These are phyloP conservation scores for Priceomyces medius DNA, from an alignment of 805 yeast genomes.

Conservation along the genomic window DNA sequence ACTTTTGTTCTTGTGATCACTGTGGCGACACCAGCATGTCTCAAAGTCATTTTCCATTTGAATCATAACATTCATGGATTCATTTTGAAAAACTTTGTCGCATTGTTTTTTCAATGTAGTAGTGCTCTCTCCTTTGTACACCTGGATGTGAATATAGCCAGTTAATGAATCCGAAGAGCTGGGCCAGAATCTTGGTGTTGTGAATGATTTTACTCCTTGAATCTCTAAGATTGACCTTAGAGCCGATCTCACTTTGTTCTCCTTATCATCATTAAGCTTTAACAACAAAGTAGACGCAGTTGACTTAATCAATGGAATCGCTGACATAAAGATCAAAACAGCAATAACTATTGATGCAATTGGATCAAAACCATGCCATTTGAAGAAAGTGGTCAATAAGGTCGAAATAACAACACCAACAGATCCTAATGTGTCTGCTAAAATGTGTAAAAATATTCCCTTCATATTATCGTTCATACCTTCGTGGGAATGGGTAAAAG, in stretches of 20 bases:
- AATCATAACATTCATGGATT: slow-evolving; percentile 55
- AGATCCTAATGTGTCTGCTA: slow-evolving; percentile 96
- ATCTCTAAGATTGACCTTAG: slow-evolving; percentile 66
- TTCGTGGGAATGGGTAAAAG: slow-evolving; percentile 6
- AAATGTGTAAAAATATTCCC: slow-evolving; percentile 88
- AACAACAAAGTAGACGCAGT: slow-evolving; percentile 74
- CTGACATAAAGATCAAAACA: slow-evolving; percentile 70
- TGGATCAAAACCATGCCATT: slow-evolving; percentile 84
- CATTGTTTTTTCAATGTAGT: slow-evolving; percentile 60
- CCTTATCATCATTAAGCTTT: slow-evolving; percentile 58
- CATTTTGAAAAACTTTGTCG: slow-evolving; percentile 49
- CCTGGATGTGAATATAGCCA: slow-evolving; percentile 85
- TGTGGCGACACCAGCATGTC: slow-evolving; percentile 63
- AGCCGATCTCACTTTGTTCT: slow-evolving; percentile 59
- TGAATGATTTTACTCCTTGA: slow-evolving; percentile 80
- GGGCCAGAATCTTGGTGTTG: slow-evolving; percentile 94
- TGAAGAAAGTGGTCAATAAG: slow-evolving; percentile 62
- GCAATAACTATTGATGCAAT: slow-evolving; percentile 89
- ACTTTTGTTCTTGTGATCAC: not conserved
- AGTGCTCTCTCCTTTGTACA: slow-evolving; percentile 61
- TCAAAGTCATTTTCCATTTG: slow-evolving; percentile 69
- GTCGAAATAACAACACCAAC: slow-evolving; percentile 96
- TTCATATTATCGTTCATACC: slow-evolving; percentile 69
- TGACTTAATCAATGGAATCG: slow-evolving; percentile 79
- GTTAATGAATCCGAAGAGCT: slow-evolving; percentile 26